Evolutionary conservation across 306 rosid genomes (phyloP).

Genomic region (Ochetophila trinervis): DNA sequence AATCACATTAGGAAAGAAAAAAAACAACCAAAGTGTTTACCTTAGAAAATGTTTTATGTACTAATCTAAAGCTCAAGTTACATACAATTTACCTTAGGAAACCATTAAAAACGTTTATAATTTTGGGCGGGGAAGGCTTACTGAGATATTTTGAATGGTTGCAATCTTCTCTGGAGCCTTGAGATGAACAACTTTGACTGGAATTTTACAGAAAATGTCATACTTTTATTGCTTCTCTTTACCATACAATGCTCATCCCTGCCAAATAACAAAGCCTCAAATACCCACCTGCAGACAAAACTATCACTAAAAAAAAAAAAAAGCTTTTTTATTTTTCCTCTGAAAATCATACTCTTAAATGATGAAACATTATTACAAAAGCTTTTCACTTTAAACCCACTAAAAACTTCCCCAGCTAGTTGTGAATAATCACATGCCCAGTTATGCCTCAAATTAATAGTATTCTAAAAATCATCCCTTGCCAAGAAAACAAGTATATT

Average conservation of each 20-base stretch:
- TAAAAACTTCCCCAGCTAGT: conserved; percentile 7
- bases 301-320: conserved; percentile 7
- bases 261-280: conserved; percentile 32
- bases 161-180: conserved; percentile 30
- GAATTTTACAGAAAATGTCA: conserved; percentile 12
- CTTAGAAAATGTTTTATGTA: neutral
- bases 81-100: conserved; percentile 2
- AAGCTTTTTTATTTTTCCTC: conserved; percentile 15
- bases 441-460: neutral
- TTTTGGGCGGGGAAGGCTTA: conserved; percentile 23
- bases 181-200: conserved; percentile 25
- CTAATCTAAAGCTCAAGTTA: conserved; percentile 10
- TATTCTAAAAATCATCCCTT: neutral
- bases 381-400: conserved; percentile 45
- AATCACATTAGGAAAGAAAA: conserved; percentile 43
- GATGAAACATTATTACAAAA: conserved; percentile 37
- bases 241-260: conserved; percentile 12
- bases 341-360: conserved; percentile 45
- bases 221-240: conserved; percentile 10
- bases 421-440: conserved; percentile 4
- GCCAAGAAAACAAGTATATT: neutral
- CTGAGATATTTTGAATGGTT: conserved; percentile 17
- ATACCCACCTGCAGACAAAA: conserved; percentile 28
- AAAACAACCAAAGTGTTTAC: conserved; percentile 7
- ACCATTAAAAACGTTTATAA: conserved; percentile 2